Evolutionary conservation across 1,284 basidiomycete species (phyloP).

Genomic region (Peniophora sp.): DNA sequence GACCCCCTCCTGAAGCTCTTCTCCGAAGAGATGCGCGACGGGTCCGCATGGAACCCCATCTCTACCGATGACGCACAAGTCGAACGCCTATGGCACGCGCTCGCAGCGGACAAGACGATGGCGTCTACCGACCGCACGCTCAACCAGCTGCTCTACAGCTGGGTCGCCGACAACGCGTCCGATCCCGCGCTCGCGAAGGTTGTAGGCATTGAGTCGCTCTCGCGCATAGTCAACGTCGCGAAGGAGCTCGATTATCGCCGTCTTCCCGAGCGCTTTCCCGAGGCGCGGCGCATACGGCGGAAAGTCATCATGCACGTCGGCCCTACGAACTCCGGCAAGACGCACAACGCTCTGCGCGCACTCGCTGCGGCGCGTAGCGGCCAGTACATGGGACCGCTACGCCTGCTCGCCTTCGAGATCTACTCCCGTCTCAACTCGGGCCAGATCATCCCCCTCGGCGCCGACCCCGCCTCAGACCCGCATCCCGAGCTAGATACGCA

Average conservation of each 20-base stretch:
- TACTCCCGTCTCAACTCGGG: constrained; percentile 90
- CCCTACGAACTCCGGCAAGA: constrained; percentile 97
- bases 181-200: too few relatives aligned
- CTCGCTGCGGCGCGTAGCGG: constrained; percentile 72
- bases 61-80: background rate
- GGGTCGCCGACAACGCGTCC: too few relatives aligned
- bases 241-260: constrained; percentile 29
- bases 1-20: background rate
- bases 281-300: constrained; percentile 43
- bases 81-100: background rate
- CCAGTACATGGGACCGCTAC: constrained; percentile 86
- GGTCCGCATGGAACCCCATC: too few relatives aligned
- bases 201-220: too few relatives aligned
- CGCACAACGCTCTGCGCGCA: constrained; percentile 85
- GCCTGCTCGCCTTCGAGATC: constrained; percentile 92
- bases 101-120: too few relatives aligned
- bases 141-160: background rate
- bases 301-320: constrained; percentile 94
- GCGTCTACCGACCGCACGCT: background rate
- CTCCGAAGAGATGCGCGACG: too few relatives aligned
- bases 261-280: constrained; percentile 30
- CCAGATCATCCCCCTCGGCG: constrained; percentile 64
- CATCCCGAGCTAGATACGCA: constrained; percentile 18
- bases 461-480: constrained; percentile 21
- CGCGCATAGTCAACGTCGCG: too few relatives aligned